phyloP scores from a whole-genome alignment of 352 stramenopile genomes.

The Globisporangium emineosum region DNA sequence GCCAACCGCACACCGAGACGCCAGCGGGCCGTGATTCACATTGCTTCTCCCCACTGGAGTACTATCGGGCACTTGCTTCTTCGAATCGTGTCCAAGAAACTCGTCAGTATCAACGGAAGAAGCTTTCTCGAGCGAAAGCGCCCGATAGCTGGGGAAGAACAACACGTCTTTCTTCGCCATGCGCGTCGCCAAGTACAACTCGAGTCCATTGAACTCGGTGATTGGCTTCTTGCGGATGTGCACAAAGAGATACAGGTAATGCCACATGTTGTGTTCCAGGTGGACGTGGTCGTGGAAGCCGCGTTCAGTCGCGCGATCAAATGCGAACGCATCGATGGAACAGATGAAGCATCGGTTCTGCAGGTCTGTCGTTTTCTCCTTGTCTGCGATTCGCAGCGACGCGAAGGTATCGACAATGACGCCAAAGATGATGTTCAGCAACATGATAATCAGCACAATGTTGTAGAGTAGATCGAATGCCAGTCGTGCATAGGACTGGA shows the following conservation, averaged over 20 bases:
- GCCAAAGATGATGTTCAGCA: constrained; percentile 77
- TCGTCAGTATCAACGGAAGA: too few species aligned
- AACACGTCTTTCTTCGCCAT: constrained; percentile 78
- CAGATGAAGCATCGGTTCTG: constrained; percentile 77
- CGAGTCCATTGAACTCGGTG: constrained; percentile 74
- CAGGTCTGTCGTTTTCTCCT: constrained; percentile 67
- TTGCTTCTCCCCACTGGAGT: too few species aligned
- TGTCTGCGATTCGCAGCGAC: constrained; percentile 57
- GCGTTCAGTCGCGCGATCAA: constrained; percentile 59
- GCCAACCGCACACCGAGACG: too few species aligned
- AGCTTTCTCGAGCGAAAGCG: constrained; percentile 47
- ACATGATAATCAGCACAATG: constrained; percentile 61
- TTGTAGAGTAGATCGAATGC: constrained; percentile 71
- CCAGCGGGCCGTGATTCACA: too few species aligned
- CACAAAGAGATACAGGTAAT: constrained; percentile 78
- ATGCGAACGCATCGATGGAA: constrained; percentile 76
- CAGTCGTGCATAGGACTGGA: constrained; percentile 49
- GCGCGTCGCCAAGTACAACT: constrained; percentile 72
- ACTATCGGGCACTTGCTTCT: too few species aligned
- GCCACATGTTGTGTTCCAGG: constrained; percentile 79
- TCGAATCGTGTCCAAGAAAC: too few species aligned
- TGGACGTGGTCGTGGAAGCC: constrained; percentile 77
- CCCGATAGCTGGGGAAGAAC: constrained; percentile 69
- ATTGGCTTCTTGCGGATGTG: constrained; percentile 78
- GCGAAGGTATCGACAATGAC: constrained; percentile 84